Percentiles rank a stretch among this genome's conserved stretches.
Conservation (phyloP, 2,329 filamentous ascomycete genomes). For the Volutella citrinella region DNA sequence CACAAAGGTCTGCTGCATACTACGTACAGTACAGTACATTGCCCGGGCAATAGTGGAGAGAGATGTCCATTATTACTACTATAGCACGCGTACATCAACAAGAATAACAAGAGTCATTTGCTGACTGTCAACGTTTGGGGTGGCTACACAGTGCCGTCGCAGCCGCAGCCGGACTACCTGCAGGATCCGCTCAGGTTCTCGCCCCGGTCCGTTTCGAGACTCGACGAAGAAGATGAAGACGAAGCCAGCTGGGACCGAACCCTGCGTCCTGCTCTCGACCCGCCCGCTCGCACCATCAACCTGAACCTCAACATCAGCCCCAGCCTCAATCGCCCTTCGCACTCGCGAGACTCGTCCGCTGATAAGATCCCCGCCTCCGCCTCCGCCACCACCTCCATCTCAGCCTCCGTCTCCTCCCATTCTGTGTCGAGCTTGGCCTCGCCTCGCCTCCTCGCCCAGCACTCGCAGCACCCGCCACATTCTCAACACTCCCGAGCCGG, state of each 20-base stretch:
- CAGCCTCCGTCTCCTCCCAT: too few relatives aligned
- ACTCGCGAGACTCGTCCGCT: slow-evolving; percentile 58
- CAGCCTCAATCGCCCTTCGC: slow-evolving; percentile 38
- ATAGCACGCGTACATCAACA: slow-evolving; percentile 13
- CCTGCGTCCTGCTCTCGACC: slow-evolving; percentile 45
- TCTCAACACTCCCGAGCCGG: slow-evolving; percentile 40
- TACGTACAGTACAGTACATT: too few relatives aligned
- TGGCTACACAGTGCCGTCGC: slow-evolving; percentile 50
- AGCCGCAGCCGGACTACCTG: slow-evolving; percentile 55
- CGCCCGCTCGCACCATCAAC: too few relatives aligned
- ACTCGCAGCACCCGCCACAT: slow-evolving; percentile 38
- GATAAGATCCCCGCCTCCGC: too few relatives aligned
- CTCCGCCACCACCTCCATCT: too few relatives aligned
- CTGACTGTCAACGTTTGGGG: too few relatives aligned
- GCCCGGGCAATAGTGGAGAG: slow-evolving; percentile 1
- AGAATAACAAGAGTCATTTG: slow-evolving; percentile 10
- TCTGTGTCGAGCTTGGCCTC: slow-evolving; percentile 29
- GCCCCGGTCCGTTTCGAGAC: slow-evolving; percentile 46
- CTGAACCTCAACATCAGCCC: too few relatives aligned
- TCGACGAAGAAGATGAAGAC: slow-evolving; percentile 53
- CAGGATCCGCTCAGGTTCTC: slow-evolving; percentile 52
- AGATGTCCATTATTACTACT: slow-evolving; percentile 13
- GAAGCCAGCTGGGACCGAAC: slow-evolving; percentile 50
- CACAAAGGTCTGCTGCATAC: too few relatives aligned
- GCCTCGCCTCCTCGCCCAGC: slow-evolving; percentile 37